Conservation (phyloP, 2,329 filamentous ascomycete genomes). For the Phyllosticta citrichinensis region DNA sequence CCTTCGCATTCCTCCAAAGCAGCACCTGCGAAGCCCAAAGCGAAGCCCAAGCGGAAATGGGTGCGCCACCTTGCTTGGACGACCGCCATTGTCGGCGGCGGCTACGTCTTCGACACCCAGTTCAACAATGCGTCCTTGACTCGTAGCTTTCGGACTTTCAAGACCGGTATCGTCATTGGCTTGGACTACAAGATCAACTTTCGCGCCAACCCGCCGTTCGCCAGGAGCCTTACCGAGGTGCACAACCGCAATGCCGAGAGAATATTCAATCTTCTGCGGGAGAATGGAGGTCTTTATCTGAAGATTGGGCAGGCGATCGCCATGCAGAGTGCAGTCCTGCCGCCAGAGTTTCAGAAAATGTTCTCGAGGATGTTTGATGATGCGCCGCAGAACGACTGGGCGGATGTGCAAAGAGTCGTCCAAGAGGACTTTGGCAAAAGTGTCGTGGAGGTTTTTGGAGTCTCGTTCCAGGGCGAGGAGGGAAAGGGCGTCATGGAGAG, state of each 20-base stretch:
- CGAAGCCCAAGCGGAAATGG: slow-evolving; percentile 62
- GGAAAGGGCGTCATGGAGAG: slow-evolving; percentile 58
- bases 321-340: slow-evolving; percentile 92
- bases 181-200: slow-evolving; percentile 98
- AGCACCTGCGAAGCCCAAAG: slow-evolving; percentile 57
- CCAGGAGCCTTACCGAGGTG: slow-evolving; percentile 63
- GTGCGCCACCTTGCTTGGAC: slow-evolving; percentile 60
- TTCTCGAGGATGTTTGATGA: slow-evolving; percentile 96
- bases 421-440: slow-evolving; percentile 76
- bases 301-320: slow-evolving; percentile 98
- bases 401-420: slow-evolving; percentile 75
- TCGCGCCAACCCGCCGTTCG: slow-evolving; percentile 63
- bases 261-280: slow-evolving; percentile 67
- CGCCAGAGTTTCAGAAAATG: slow-evolving; percentile 92
- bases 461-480: slow-evolving; percentile 64
- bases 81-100: slow-evolving; percentile 46
- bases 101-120: slow-evolving; percentile 61
- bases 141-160: slow-evolving; percentile 74
- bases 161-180: slow-evolving; percentile 67
- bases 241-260: slow-evolving; percentile 77
- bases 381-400: slow-evolving; percentile 86
- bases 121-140: slow-evolving; percentile 70
- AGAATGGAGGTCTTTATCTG: slow-evolving; percentile 87
- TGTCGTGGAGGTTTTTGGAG: slow-evolving; percentile 84
- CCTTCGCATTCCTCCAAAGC: slow-evolving; percentile 42